phyloP scores from a whole-genome alignment of 306 rosid genomes.

The apple (Malus domestica) region ASM211411v1 NC_041790.1:31520501-31521000 shows the following conservation, averaged over 20 bases:
- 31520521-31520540: constrained; percentile 58
- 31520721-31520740: not conserved
- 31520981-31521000: constrained; percentile 81
- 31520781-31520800: constrained; percentile 86
- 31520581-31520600: constrained; percentile 74
- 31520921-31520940: constrained; percentile 1
- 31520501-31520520: constrained; percentile 68
- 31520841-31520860: constrained; percentile 48
- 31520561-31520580: constrained; percentile 93
- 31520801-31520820: constrained; percentile 77
- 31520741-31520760: not conserved
- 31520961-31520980: constrained; percentile 79
- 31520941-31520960: constrained; percentile 44
- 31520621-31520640: constrained; percentile 49
- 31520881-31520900: not conserved
- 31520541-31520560: constrained; percentile 88
- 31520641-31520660: not conserved
- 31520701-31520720: not conserved
- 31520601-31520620: constrained; percentile 67
- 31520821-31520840: constrained; percentile 85
- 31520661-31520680: constrained; percentile 11
- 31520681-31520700: not conserved
- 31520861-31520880: not conserved
- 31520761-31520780: constrained; percentile 71
- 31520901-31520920: not conserved